Base-by-base conservation (phyloP, 345 rosid genomes). In the Acer saccharum region DNA sequence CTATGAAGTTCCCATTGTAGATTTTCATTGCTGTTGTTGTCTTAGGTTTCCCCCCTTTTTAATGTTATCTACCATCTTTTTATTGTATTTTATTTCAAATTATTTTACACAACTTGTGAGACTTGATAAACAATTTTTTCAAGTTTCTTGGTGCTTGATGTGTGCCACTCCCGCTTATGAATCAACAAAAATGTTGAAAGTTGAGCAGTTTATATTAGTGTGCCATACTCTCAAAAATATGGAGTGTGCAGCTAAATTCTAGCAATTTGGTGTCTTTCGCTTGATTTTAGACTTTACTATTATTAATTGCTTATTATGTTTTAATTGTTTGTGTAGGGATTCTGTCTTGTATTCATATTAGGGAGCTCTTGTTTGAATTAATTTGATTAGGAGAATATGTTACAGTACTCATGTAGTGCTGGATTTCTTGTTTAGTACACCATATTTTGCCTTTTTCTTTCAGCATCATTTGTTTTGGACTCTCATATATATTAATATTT, bases 281-380 rank as follows among this genome's bases (percentile, higher is more conserved):
- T 55, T 83, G 13, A 67, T 21, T 25, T 18, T 63, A 27, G 46
- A 68, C 46, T 44, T 69, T 71, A 25, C 66, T 48, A 32, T 8
- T 54, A 62, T 78, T 79, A 66, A 77, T 70, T 73, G 61, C 67
- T 73, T 12, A 57, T 8, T 65, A 13, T 50, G 18, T 50, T 13
- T 50, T 14, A 12, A 14, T 3, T 43, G 46, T 50, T 50, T 50
- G 55, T 50, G 55, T 50, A 13, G 55, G 17, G 17, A 12, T 50
- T 50, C 17, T 50, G 55, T 50, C 39, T 35, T 35, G 39, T 35
- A 35, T 4, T 35, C 39, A 35, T 35, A 35, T 4, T 35, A 1
- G 5, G 39, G 39, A 35, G 6, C 39, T 35, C 39, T 14, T 50
- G 55, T 0, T 50, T 50, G 5, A 50, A 11, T 43, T 43, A 43